Base-by-base conservation (phyloP, 1,139 yeast species). In the Lipomyces yarrowii region DNA sequence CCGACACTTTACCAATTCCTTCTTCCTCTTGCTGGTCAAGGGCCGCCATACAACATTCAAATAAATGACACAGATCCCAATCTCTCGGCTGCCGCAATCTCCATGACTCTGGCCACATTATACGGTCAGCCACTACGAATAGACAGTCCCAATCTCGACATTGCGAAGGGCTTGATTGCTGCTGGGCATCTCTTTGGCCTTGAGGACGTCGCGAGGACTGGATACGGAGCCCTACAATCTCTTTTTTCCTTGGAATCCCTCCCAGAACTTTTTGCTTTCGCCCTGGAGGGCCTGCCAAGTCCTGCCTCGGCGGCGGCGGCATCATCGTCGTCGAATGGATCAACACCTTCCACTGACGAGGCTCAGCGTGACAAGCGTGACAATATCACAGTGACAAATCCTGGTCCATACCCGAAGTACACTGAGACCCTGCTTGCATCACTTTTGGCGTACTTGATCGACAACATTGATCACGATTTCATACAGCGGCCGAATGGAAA, bases 1-100 rank as follows among this genome's bases (percentile, higher is more conserved):
- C 79, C 79, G 4, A 72, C 74, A 57, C 70, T 77, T 46, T 74
- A 74, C 68, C 73, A 71, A 46, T 70, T 71, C 56, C 71, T 77
- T 52, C 67, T 72, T 15, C 64, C 68, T 53, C 65, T 73, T n/a
- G 68, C 69, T 52, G 42, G 57, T 15, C 58, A 33, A 18, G 62
- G 61, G 35, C 74, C 74, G 23, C 85, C 87, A 11, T 82, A 84
- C 71, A 85, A 83, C 69, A 85, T 85, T 56, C 82, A 83, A 54
- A 80, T 85, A 73, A 80, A 84, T 42, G 84, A 84, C 30, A 81
- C 82, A 68, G 88, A 85, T 75, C 84, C 82, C 65, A 83, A 81
- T 72, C 80, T 83, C 73, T 85, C 85, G n/a, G 70, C 73, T 11
- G 68, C 73, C 26, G 68, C 77, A 11, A 62, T 77, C 39, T 73